Evolutionary conservation across 306 rosid genomes (phyloP), one percentile per base, ranked within the genome.

Genomic region (Dalbergia cochinchinensis): DNA sequence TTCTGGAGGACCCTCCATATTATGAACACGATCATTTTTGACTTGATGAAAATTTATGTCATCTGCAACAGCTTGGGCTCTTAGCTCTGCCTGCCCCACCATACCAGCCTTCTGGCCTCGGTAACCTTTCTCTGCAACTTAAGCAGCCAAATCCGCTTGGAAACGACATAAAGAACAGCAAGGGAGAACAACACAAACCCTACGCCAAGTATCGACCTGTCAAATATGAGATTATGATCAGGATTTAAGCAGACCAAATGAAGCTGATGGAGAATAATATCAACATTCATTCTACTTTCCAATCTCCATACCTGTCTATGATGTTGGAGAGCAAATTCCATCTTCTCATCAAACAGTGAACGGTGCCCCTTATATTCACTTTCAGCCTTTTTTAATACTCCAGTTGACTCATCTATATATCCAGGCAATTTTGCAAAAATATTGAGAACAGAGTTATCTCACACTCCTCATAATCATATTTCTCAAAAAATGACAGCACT

Each of bases 351-450:
- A 92, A 92, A 85, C 87, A 92, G 79, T 0, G 97, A 91, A 54
- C 92, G 92, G 39, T 94, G 99, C 67, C 97, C 97, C 86, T 89
- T 94, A 74, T 94, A 91, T 87, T 94, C 99, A 83, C 91, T 81
- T 80, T 92, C 99, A 51, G 97, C 95, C 86, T 87, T 94, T 69
- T 78, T 86, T 54, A 94, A 84, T 39, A 90, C 97, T 73, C 91
- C 94, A 0, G 97, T 91, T 59, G 99, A 92, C 71, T 91, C 99
- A 57, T 92, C 99, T 91, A 77, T 13, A 79, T 18, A 80, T 65
- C 86, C 72, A 68, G 80, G 18, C 69, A 74, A 51, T 73, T 68
- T 82, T 67, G 45, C 74, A 71, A 80, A 81, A 19, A 79, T 26
- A 51, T 11, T 18, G n/a, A 76, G 13, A 69, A 64, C 19, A 64